Evolutionary conservation across 192 early-diverging fungal genomes (phyloP), one percentile per base, ranked within the genome.

Genomic region (Coemansia sp.): DNA sequence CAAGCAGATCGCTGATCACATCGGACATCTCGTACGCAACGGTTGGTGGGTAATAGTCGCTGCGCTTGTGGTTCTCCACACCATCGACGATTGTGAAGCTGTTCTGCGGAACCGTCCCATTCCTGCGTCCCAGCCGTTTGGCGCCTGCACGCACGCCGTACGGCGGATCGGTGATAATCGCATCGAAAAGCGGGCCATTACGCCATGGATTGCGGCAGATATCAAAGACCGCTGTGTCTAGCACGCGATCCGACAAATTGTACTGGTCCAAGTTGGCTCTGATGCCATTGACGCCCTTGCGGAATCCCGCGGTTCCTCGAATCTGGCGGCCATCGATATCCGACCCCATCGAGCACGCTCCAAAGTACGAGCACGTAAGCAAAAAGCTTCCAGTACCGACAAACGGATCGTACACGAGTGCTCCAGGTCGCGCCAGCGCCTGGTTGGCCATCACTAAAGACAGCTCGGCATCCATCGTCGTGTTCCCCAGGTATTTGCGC

Each of bases 301-400:
- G 63, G 60, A 71, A 75, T 10, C 69, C 80, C 1, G 73, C 75
- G 48, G 93, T 93, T 7, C 97, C 97, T 21, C 97, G 82, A 49
- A 99, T 97, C 82, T 99, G 95, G 48, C 95, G 87, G 16, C 97
- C 97, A 66, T 99, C 95, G 68, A 99, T 99, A 84, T 99, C 97
- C 4, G 93, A 89, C 6, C 97, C 97, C 66, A 97, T 73, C 0
- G 94, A 93, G 68, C 81, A 92, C 0, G 93, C 88, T 25, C 97
- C 97, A 82, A 94, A 97, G 72, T 97, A 92, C 20, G 97, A 86
- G 70, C 94, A 95, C 1, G 94, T 95, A 64, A 99, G 78, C 43
- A 99, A 78, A 58, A 99, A 95, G 49, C 89, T 91, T 26, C 93
- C 95, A 0, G 97, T 99, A 7, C 97, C 97, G 0, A 96, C 95